phyloP scores from a whole-genome alignment of 345 rosid species.

The Lepidium didymum region DNA sequence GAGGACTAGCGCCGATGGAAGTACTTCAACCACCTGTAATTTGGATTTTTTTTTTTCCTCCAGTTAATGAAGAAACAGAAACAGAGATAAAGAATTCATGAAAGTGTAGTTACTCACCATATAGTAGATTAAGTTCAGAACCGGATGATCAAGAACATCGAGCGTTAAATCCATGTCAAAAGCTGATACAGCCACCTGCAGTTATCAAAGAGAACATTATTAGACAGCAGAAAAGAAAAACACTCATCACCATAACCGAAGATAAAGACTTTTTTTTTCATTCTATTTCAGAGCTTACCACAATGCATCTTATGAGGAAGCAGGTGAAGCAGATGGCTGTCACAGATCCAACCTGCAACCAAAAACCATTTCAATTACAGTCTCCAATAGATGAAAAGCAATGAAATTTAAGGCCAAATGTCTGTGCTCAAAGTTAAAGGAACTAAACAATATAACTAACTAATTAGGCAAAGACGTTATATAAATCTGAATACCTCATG shows the following conservation, averaged over 20 bases:
- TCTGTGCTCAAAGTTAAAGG: background rate
- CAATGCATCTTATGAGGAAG: slow-evolving; percentile 86
- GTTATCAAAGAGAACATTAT: background rate
- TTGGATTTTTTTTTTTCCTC: background rate
- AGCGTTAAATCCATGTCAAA: slow-evolving; percentile 68
- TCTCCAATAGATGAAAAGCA: background rate
- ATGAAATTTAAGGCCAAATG: background rate
- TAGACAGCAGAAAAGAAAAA: too few species aligned
- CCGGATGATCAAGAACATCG: slow-evolving; percentile 86
- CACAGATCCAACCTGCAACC: slow-evolving; percentile 88
- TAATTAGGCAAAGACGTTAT: background rate
- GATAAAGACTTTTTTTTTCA: background rate
- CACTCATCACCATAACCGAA: background rate
- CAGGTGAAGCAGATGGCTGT: slow-evolving; percentile 96
- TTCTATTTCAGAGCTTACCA: slow-evolving; percentile 48
- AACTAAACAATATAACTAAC: slow-evolving; percentile 3
- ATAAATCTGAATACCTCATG: slow-evolving; percentile 57
- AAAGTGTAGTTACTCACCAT: slow-evolving; percentile 39
- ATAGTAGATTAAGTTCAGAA: slow-evolving; percentile 87
- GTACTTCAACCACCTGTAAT: slow-evolving; percentile 84
- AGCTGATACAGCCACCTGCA: slow-evolving; percentile 80
- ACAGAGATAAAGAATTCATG: background rate
- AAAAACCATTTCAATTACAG: background rate
- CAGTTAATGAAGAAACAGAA: background rate
- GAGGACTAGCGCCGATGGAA: slow-evolving; percentile 91